These are phyloP conservation scores for Decorospora gaudefroyi DNA, from an alignment of 2,329 filamentous ascomycete genomes.

Conservation along the genomic window DNA sequence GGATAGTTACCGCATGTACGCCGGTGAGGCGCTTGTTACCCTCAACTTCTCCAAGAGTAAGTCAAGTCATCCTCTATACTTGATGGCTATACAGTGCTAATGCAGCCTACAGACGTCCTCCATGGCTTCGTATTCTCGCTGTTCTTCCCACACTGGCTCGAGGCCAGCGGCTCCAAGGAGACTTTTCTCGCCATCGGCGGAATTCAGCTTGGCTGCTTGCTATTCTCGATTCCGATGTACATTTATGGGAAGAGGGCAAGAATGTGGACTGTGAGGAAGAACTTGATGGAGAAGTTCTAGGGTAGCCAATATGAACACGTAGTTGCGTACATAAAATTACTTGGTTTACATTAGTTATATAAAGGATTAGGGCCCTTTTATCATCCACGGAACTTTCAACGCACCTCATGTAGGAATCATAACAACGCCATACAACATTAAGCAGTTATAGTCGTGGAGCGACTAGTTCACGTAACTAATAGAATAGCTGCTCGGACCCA, in stretches of 20 bases:
- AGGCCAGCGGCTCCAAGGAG: slow-evolving; percentile 70
- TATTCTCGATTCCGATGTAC: slow-evolving; percentile 86
- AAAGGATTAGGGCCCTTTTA: too few species aligned
- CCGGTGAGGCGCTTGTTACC: slow-evolving; percentile 90
- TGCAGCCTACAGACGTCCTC: slow-evolving; percentile 64
- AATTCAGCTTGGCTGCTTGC: slow-evolving; percentile 77
- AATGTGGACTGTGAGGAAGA: slow-evolving; percentile 91
- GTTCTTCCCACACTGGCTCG: slow-evolving; percentile 72
- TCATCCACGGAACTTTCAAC: too few species aligned
- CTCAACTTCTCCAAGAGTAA: slow-evolving; percentile 88
- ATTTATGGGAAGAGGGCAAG: slow-evolving; percentile 87
- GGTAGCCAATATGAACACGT: too few species aligned
- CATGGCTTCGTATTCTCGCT: slow-evolving; percentile 87
- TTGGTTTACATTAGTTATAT: too few species aligned
- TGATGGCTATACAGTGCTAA: slow-evolving; percentile 8
- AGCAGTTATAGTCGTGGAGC: too few species aligned
- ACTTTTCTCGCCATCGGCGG: slow-evolving; percentile 84
- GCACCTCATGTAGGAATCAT: too few species aligned
- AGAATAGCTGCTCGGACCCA: too few species aligned
- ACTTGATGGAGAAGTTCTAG: slow-evolving; percentile 79
- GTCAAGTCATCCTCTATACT: slow-evolving; percentile 21
- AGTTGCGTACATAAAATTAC: too few species aligned
- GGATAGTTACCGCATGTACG: slow-evolving; percentile 90
- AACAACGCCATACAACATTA: too few species aligned
- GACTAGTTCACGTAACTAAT: too few species aligned